A percentile compares a stretch with the other conserved stretches of the same genome.
These are phyloP conservation scores for Candida insectalens DNA, from an alignment of 805 yeast genomes.

Conservation along the genomic window DNA sequence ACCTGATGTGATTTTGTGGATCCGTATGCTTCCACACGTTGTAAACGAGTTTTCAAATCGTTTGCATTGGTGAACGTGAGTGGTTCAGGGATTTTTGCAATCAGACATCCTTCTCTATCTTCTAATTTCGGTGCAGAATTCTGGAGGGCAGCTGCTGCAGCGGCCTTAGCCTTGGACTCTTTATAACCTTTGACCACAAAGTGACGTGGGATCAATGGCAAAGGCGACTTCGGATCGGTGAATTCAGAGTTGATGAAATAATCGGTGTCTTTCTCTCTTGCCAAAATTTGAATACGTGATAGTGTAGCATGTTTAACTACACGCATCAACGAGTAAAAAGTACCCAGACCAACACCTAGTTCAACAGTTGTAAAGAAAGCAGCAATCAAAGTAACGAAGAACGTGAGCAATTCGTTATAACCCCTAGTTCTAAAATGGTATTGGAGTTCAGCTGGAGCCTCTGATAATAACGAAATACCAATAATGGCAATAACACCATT, in stretches of 20 bases:
- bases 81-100: slow-evolving; percentile 81
- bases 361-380: slow-evolving; percentile 75
- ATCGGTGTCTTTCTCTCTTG: slow-evolving; percentile 52
- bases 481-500: slow-evolving; percentile 74
- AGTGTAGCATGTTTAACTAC: slow-evolving; percentile 73
- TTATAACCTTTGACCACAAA: slow-evolving; percentile 18
- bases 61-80: slow-evolving; percentile 79
- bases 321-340: slow-evolving; percentile 66
- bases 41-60: slow-evolving; percentile 57
- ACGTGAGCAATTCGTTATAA: slow-evolving; percentile 63
- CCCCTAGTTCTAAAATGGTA: slow-evolving; percentile 73
- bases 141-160: background rate
- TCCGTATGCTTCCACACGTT: slow-evolving; percentile 69
- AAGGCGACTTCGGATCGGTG: slow-evolving; percentile 13
- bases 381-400: slow-evolving; percentile 50
- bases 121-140: slow-evolving; percentile 21
- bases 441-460: slow-evolving; percentile 66
- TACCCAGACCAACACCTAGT: slow-evolving; percentile 84
- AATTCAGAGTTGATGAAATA: slow-evolving; percentile 67
- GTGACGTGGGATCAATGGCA: slow-evolving; percentile 9
- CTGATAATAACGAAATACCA: slow-evolving; percentile 70
- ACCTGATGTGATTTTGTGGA: slow-evolving; percentile 63
- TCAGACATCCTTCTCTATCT: slow-evolving; percentile 60
- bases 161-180: slow-evolving; percentile 11
- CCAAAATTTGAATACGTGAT: slow-evolving; percentile 78